phyloP scores from a whole-genome alignment of 805 yeast species.

The Kazachstania viticola region DNA sequence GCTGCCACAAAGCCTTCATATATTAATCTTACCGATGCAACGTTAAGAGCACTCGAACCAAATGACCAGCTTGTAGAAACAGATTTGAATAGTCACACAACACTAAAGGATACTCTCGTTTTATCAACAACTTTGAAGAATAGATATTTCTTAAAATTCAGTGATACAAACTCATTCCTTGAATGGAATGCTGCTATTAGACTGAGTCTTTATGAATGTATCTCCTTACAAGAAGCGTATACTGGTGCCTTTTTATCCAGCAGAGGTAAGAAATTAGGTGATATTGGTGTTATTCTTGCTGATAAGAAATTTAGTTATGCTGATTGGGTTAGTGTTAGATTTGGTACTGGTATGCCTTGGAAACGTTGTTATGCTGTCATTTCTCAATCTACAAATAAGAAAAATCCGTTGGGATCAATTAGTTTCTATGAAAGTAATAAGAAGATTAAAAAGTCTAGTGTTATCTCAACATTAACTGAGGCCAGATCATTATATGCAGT shows the following conservation, averaged over 20 bases:
- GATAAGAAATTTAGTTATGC: slow-evolving; percentile 73
- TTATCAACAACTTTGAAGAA: slow-evolving; percentile 88
- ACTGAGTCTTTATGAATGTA: slow-evolving; percentile 68
- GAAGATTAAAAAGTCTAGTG: slow-evolving; percentile 49
- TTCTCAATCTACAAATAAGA: slow-evolving; percentile 44
- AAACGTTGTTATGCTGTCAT: slow-evolving; percentile 84
- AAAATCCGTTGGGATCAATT: slow-evolving; percentile 45
- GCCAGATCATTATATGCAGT: slow-evolving; percentile 74
- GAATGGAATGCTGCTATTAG: slow-evolving; percentile 80
- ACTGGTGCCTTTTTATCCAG: slow-evolving; percentile 89
- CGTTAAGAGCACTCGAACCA: slow-evolving; percentile 56
- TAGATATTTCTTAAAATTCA: slow-evolving; percentile 70
- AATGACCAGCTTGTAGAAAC: no score
- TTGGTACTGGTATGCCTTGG: slow-evolving; percentile 98
- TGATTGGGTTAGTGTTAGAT: slow-evolving; percentile 89
- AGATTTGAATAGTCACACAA: slow-evolving; percentile 37
- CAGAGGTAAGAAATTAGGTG: slow-evolving; percentile 75
- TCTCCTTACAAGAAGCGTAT: slow-evolving; percentile 83
- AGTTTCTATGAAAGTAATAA: slow-evolving; percentile 73
- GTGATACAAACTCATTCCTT: slow-evolving; percentile 50
- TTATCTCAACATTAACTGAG: slow-evolving; percentile 69
- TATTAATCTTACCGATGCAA: slow-evolving; percentile 82
- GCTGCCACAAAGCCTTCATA: slow-evolving; percentile 68
- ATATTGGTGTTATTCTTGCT: slow-evolving; percentile 72
- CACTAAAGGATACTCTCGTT: slow-evolving; percentile 60